These are phyloP conservation scores for Dalbergia oliveri DNA, from an alignment of 306 rosid genomes.

Conservation along the genomic window DNA sequence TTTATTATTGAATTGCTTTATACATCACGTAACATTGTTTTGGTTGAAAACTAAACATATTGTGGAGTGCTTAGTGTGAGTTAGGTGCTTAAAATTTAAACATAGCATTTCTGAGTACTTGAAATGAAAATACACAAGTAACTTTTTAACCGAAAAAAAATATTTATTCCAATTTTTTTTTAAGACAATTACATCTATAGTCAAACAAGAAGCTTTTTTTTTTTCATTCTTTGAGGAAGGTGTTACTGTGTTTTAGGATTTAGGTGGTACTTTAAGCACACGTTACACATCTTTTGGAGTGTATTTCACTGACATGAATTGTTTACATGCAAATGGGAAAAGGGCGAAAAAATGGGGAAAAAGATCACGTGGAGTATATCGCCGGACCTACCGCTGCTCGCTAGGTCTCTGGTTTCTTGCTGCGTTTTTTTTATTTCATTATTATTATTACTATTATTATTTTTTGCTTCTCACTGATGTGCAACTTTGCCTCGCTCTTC, in stretches of 20 bases:
- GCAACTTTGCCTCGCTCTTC: neutral
- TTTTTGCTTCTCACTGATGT: neutral
- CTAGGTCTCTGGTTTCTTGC: slow-evolving; percentile 31
- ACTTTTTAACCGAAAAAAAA: neutral
- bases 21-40: neutral
- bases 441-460: too few relatives aligned
- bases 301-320: neutral
- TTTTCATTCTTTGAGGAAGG: neutral
- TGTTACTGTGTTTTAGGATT: neutral
- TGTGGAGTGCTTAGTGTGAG: too few relatives aligned
- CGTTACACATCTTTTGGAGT: neutral
- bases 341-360: neutral
- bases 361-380: slow-evolving; percentile 29
- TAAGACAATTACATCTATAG: neutral
- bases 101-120: neutral
- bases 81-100: neutral
- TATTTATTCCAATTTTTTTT: neutral
- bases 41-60: neutral
- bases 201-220: neutral
- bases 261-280: too few relatives aligned
- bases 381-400: slow-evolving; percentile 20
- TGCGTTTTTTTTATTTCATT: neutral
- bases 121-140: neutral
- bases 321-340: slow-evolving; percentile 15
- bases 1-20: neutral